Evolutionary conservation across 148 eudicot species (phyloP), one percentile per base, ranked within the genome.

Genomic region (Diospyros lotus): DNA sequence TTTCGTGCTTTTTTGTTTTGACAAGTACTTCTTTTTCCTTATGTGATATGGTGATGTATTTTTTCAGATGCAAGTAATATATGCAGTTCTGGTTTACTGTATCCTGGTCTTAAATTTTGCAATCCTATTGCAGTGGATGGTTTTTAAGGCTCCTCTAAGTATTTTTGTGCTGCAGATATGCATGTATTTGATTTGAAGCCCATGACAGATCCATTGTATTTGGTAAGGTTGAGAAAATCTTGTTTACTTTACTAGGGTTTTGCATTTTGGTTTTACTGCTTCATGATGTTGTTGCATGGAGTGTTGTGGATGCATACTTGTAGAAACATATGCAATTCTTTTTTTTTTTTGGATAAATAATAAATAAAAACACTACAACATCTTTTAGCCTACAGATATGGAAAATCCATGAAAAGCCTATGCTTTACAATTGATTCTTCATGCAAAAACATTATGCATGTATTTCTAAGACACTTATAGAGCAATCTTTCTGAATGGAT

Each of bases 181-280:
- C 88, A 85, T 79, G 72, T 92, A 51, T 92, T 89, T 79, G 97
- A 76, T 84, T 83, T 86, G 84, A 86, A 81, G 87, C 97, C 97
- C 55, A 75, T 88, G 83, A 68, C 85, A 52, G 97, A 92, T 80
- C 83, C 89, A 82, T 75, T 92, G 64, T 74, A 81, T 72, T 81
- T 92, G 91, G 97, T 92, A 88, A 84, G 84, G 42, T 68, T 80
- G 53, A 4, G 28, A 59, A 70, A 43, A 43, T 65, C 59, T 45
- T 64, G n/a, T 68, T 74, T 50, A 28, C 53, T 71, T 60, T n/a
- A 3, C 6, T 78, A 60, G 8, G 9, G 70, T 64, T 54, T 61
- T 52, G 51, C 18, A 60, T 41, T 6, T 6, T 64, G 11, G 7
- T 45, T 60, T 5, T 58, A 59, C 44, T 51, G 7, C 7, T 66